These are phyloP conservation scores for Zygosaccharomyces rouxii DNA, from an alignment of 805 yeast genomes.

Conservation along the genomic window DNA sequence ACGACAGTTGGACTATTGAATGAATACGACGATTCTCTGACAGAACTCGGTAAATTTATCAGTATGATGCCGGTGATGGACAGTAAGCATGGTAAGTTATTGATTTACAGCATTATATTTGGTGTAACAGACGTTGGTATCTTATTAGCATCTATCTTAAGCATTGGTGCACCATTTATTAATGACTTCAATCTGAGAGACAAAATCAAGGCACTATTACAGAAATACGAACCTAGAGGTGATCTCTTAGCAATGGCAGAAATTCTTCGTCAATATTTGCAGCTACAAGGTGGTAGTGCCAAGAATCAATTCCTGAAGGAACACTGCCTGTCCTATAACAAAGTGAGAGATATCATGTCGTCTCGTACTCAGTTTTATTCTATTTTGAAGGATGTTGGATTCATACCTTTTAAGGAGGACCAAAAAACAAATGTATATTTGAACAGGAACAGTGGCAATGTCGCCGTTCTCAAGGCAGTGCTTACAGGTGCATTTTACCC, in stretches of 20 bases:
- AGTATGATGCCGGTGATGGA: conserved; percentile 81
- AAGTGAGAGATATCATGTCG: conserved; percentile 66
- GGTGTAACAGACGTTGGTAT: conserved; percentile 74
- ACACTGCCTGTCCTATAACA: conserved; percentile 56
- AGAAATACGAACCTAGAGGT: conserved; percentile 44
- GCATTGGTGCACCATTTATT: conserved; percentile 71
- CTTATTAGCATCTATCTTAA: conserved; percentile 73
- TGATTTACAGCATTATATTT: conserved; percentile 75
- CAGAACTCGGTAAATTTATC: conserved; percentile 75
- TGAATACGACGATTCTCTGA: conserved; percentile 43
- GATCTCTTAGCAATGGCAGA: conserved; percentile 67
- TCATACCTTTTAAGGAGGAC: conserved; percentile 54
- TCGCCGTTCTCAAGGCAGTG: conserved; percentile 55
- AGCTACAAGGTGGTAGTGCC: conserved; percentile 21
- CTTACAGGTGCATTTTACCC: conserved; percentile 83
- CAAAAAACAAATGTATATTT: conserved; percentile 30
- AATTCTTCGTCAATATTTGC: conserved; percentile 53
- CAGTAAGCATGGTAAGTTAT: conserved; percentile 74
- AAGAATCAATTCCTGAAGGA: conserved; percentile 48
- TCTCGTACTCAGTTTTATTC: conserved; percentile 66
- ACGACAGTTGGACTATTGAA: conserved; percentile 70
- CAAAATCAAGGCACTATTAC: conserved; percentile 46
- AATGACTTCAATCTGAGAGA: conserved; percentile 61
- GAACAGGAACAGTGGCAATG: conserved; percentile 50
- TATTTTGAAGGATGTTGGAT: conserved; percentile 72